Percentiles rank a stretch among this genome's conserved stretches.
These are phyloP conservation scores for Irpex sp. DNA, from an alignment of 1,284 basidiomycete genomes.

Conservation along the genomic window DNA sequence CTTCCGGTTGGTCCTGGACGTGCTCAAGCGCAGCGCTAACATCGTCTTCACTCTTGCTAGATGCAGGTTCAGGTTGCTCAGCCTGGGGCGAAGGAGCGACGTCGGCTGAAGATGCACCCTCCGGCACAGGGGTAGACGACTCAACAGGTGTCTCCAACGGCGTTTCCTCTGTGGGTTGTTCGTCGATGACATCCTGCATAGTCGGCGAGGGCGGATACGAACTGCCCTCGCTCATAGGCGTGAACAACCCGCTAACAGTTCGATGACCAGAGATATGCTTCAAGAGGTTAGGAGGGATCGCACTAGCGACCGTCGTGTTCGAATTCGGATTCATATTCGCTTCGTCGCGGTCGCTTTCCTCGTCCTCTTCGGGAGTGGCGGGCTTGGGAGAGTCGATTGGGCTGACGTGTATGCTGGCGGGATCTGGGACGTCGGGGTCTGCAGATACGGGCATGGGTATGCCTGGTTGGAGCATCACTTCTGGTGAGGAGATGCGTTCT, in stretches of 20 bases:
- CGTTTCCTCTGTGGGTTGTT: background rate
- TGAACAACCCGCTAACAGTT: slow-evolving; percentile 28
- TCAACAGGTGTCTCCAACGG: background rate
- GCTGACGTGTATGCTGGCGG: slow-evolving; percentile 25
- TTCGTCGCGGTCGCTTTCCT: background rate
- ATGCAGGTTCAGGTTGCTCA: background rate
- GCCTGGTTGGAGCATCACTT: slow-evolving; percentile 13
- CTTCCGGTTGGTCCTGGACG: no score
- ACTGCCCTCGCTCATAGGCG: slow-evolving; percentile 21
- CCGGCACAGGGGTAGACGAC: background rate
- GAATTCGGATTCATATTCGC: background rate
- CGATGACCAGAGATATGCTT: slow-evolving; percentile 8
- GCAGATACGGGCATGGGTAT: slow-evolving; percentile 40
- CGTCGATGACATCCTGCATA: background rate
- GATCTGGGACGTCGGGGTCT: slow-evolving; percentile 39
- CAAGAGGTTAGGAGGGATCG: slow-evolving; percentile 1
- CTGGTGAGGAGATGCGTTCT: background rate
- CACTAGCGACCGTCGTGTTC: background rate
- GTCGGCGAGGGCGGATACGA: slow-evolving; percentile 14
- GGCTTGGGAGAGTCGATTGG: slow-evolving; percentile 16
- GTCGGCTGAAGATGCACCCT: background rate
- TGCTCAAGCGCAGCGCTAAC: background rate
- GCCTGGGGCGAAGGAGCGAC: background rate
- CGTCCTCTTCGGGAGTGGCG: slow-evolving; percentile 6
- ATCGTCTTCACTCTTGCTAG: background rate